Evolutionary conservation across 257 asterid genomes (phyloP).

Genomic region (Scutellaria galericulata): DNA sequence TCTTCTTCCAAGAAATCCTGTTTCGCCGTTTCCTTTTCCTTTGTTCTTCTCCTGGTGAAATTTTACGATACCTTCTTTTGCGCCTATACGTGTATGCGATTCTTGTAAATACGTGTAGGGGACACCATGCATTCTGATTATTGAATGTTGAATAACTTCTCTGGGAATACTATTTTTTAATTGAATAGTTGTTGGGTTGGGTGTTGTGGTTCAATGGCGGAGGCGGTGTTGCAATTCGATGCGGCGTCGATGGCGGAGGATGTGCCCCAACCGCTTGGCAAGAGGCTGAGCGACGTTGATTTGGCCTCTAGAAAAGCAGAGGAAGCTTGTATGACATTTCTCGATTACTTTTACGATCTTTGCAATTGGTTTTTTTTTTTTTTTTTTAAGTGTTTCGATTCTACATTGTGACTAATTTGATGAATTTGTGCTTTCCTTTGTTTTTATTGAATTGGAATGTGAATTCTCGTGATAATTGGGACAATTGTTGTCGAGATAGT

Average conservation of each 20-base stretch:
- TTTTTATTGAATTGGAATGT: conserved; percentile 11
- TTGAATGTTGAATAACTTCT: conserved; percentile 29
- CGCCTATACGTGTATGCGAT: background rate
- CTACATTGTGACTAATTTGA: conserved; percentile 5
- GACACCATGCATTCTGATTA: conserved; percentile 46
- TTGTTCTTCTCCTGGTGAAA: conserved; percentile 14
- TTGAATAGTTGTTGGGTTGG: conserved; percentile 38
- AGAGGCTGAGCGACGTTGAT: conserved; percentile 61
- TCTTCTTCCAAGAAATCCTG: conserved; percentile 30
- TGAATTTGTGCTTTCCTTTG: background rate
- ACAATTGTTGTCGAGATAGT: conserved; percentile 12
- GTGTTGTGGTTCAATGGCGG: conserved; percentile 58
- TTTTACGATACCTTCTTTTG: background rate
- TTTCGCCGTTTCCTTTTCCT: conserved; percentile 7
- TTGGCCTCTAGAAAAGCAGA: conserved; percentile 75
- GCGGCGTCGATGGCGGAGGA: conserved; percentile 67
- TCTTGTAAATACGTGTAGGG: background rate
- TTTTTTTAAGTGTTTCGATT: background rate
- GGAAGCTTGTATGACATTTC: conserved; percentile 70
- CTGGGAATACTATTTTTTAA: conserved; percentile 23
- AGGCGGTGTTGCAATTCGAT: conserved; percentile 57
- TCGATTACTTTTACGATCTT: background rate
- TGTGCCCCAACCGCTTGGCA: conserved; percentile 69
- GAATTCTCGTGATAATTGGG: background rate
- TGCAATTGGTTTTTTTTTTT: background rate